Conservation (phyloP, 225 moss, liverwort and hornwort species). For the Bryum argenteum region DNA sequence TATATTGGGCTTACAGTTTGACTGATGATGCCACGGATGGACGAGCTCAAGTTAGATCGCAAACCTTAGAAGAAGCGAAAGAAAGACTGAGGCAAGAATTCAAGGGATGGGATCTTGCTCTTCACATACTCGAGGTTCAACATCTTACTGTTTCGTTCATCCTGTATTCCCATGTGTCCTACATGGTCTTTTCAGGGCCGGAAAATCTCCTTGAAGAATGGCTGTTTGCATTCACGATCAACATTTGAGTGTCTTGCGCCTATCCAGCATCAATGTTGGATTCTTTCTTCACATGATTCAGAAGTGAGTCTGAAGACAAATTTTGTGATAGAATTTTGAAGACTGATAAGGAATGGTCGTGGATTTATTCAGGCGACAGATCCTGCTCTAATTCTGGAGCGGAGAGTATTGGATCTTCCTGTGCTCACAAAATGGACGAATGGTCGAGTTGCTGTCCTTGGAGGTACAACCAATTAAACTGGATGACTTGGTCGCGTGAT, state of each 20-base stretch:
- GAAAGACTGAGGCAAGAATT: slow-evolving; percentile 54
- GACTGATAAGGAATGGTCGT: slow-evolving; percentile 20
- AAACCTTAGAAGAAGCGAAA: slow-evolving; percentile 51
- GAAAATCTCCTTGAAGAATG: not conserved
- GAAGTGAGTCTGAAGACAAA: not conserved
- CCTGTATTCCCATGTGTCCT: not conserved
- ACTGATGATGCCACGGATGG: slow-evolving; percentile 56
- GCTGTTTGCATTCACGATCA: slow-evolving; percentile 12
- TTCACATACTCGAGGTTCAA: slow-evolving; percentile 56
- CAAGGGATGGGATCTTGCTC: slow-evolving; percentile 56
- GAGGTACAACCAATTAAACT: slow-evolving; percentile 36
- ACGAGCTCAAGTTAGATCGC: slow-evolving; percentile 55
- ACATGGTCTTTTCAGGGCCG: not conserved
- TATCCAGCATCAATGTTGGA: slow-evolving; percentile 8
- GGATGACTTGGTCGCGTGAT: slow-evolving; percentile 12
- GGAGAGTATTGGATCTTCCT: slow-evolving; percentile 62
- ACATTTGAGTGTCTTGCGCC: slow-evolving; percentile 8
- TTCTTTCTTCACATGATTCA: not conserved
- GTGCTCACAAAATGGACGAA: slow-evolving; percentile 57
- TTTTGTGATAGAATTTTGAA: slow-evolving; percentile 5
- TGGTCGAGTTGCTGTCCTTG: slow-evolving; percentile 53
- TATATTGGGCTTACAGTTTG: slow-evolving; percentile 66
- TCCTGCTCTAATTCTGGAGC: slow-evolving; percentile 56
- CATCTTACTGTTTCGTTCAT: slow-evolving; percentile 17
- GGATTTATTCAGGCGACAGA: slow-evolving; percentile 47